phyloP scores from a whole-genome alignment of 106 monocot species.

The Dendrobium catenatum region DNA sequence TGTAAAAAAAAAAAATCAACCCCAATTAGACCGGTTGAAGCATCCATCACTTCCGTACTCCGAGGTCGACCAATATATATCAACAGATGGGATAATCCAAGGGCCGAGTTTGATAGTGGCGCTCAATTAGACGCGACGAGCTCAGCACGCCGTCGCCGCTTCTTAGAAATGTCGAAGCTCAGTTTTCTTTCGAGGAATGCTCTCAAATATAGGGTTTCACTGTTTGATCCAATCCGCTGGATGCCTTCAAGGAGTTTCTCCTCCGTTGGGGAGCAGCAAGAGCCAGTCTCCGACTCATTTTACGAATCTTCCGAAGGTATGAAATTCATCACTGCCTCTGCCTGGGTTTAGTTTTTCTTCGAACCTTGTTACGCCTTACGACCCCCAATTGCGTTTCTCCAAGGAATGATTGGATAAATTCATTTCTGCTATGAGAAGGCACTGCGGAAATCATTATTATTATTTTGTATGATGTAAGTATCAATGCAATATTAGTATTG shows the following conservation, averaged over 20 bases:
- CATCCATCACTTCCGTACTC: too few relatives aligned
- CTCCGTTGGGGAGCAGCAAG: constrained; percentile 12
- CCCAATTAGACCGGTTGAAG: too few relatives aligned
- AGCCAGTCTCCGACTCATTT: constrained; percentile 13
- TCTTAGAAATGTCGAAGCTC: constrained; percentile 26
- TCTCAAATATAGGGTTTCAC: constrained; percentile 16
- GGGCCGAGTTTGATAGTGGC: neutral
- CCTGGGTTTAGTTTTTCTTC: neutral
- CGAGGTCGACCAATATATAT: too few relatives aligned
- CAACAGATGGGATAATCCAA: too few relatives aligned
- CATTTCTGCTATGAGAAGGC: too few relatives aligned
- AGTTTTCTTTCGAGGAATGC: constrained; percentile 17
- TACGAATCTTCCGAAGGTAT: constrained; percentile 21
- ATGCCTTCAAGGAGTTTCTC: constrained; percentile 21
- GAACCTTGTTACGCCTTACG: neutral
- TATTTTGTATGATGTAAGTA: too few relatives aligned
- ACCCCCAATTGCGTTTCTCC: too few relatives aligned
- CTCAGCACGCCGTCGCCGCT: neutral
- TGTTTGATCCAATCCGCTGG: constrained; percentile 10
- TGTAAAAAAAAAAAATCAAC: too few relatives aligned
- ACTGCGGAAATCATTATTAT: too few relatives aligned
- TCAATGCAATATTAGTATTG: too few relatives aligned
- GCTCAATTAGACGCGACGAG: neutral
- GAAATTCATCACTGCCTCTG: neutral
- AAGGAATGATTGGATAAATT: too few relatives aligned